These are phyloP conservation scores for Cocos nucifera DNA, from an alignment of 176 grass and related monocot species.

Conservation along the genomic window DNA sequence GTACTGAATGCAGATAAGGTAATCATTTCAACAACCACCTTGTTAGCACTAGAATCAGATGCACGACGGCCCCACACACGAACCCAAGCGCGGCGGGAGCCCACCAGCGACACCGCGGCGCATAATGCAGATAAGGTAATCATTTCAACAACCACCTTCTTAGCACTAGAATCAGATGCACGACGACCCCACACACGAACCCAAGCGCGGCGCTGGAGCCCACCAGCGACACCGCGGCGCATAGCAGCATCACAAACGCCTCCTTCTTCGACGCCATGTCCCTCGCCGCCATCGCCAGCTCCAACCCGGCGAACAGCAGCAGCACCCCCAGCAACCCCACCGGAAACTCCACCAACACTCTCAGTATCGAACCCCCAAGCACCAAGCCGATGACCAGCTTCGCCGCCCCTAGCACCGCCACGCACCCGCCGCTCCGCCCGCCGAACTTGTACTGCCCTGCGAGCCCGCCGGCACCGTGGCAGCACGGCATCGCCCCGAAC, in stretches of 20 bases:
- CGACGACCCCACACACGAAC: constrained; percentile 53
- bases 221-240: constrained; percentile 62
- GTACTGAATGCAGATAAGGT: no score
- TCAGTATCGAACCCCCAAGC: constrained; percentile 57
- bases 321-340: constrained; percentile 66
- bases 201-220: constrained; percentile 80
- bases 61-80: constrained; percentile 44
- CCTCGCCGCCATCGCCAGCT: constrained; percentile 60
- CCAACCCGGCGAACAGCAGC: constrained; percentile 71
- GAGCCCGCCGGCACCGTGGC: constrained; percentile 76
- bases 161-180: constrained; percentile 43
- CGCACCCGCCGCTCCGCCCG: constrained; percentile 52
- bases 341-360: constrained; percentile 52
- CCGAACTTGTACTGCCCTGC: constrained; percentile 86
- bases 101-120: constrained; percentile 64
- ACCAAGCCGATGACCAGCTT: constrained; percentile 54
- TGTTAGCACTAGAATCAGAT: constrained; percentile 45
- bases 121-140: not conserved
- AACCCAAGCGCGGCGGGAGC: constrained; percentile 72
- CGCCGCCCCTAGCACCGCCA: no score
- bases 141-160: constrained; percentile 24
- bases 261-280: constrained; percentile 65
- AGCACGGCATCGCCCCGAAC: constrained; percentile 95
- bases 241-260: constrained; percentile 77
- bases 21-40: not conserved